These are phyloP conservation scores for Berberis vulgaris DNA, from an alignment of 164 flowering plant species.

Conservation along the genomic window DNA sequence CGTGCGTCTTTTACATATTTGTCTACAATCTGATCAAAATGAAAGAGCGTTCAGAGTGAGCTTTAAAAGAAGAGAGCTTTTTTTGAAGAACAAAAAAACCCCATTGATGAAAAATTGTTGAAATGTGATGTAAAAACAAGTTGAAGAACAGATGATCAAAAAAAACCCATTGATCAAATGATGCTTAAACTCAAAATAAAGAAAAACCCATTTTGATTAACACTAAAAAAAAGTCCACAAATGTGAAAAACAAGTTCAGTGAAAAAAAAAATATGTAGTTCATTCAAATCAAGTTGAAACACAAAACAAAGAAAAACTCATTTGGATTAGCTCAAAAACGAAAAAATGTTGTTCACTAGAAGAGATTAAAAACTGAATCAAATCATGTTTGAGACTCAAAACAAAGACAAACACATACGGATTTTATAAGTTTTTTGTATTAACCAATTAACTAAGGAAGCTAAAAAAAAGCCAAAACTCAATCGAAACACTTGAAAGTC, in stretches of 20 bases:
- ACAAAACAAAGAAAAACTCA: constrained; percentile 1
- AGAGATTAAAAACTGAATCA: too few relatives aligned
- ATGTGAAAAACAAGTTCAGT: background rate
- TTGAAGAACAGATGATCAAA: background rate
- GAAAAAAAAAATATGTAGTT: background rate
- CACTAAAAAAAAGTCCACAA: background rate
- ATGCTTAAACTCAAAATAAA: background rate
- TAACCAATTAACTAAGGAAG: background rate
- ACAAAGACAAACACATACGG: too few relatives aligned
- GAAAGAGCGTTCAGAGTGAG: background rate
- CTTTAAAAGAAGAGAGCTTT: background rate
- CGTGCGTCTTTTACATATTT: constrained; percentile 73
- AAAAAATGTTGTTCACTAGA: background rate
- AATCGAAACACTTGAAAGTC: background rate
- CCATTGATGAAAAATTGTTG: background rate
- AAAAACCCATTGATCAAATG: background rate
- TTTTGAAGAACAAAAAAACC: background rate
- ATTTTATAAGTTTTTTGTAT: too few relatives aligned
- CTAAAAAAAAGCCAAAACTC: background rate
- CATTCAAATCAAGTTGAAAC: background rate
- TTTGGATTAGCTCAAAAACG: background rate
- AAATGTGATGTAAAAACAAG: background rate
- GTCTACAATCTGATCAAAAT: constrained; percentile 53
- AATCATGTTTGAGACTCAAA: too few relatives aligned
- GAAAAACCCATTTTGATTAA: background rate